Base-by-base conservation (phyloP, 805 yeast genomes). In the Citeromyces nyonsensis region DNA sequence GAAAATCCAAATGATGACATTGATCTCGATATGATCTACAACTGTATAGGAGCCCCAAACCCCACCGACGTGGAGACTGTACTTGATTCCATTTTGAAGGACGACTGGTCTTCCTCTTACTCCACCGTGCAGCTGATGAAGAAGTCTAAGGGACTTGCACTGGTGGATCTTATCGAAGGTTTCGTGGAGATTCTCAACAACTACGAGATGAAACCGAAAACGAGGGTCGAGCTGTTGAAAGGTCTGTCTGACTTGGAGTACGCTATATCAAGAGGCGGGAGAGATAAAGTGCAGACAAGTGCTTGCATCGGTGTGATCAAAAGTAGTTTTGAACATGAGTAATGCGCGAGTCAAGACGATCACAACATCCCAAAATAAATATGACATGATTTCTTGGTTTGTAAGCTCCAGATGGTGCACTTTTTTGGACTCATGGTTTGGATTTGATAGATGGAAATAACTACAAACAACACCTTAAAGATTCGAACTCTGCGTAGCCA, bases 11-110 rank as follows among this genome's bases (percentile, higher is more conserved):
- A 55, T 3, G 71, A 63, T 24, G 71, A 68, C 32, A 78, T 91
- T 27, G 67, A 77, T 20, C 69, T 66, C 22, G 74, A 72, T 34
- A 76, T 81, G 73, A 75, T 91, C 25, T 91, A 83, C 51, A 95
- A 86, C 40, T 86, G 96, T 50, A 77, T 91, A 24, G 99, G 99
- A 2, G 86, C 94, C 1, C 97, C 98, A 3, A 80, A 80, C 40
- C 97, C 97, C 1, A 66, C 63, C 26, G 95, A 86, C 42, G 66
- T 91, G 15, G 80, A 80, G 43, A 59, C 72, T 0, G 74, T 85
- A 4, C 57, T 91, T 37, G 78, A 77, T 39, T 69, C 93, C 4
- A 73, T 88, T 15, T 56, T 91, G 48, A 73, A 73, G 42, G 94
- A 85, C 38, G 94, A 85, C 45, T 91, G 95, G 93, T 66, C 80